Conservation (phyloP, 371 early-diverging fungal species). For the Aphelidium insulamus region DNA sequence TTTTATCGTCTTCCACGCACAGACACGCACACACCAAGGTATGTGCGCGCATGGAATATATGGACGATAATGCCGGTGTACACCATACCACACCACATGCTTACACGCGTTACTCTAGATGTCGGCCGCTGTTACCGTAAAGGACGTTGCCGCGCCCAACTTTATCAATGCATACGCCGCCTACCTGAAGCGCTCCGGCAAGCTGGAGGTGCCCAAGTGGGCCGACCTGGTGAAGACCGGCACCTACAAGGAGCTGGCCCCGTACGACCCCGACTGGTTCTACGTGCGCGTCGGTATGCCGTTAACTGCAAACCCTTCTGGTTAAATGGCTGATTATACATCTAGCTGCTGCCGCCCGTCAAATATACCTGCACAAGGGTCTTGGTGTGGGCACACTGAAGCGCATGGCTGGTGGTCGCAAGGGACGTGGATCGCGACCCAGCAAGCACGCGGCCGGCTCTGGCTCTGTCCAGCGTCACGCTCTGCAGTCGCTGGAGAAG, state of each 20-base stretch:
- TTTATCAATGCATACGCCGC: conserved; percentile 95
- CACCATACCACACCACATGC: no score
- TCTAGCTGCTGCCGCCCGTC: conserved; percentile 83
- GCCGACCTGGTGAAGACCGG: conserved; percentile 95
- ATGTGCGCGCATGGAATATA: no score
- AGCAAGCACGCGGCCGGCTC: conserved; percentile 72
- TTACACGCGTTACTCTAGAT: no score
- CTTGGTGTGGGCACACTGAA: conserved; percentile 88
- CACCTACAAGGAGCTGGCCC: conserved; percentile 84
- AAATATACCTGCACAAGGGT: conserved; percentile 84
- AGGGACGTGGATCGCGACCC: conserved; percentile 83
- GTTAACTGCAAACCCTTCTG: neutral
- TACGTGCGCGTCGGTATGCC: conserved; percentile 77
- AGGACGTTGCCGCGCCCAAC: conserved; percentile 85
- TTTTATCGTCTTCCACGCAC: no score
- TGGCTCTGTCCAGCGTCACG: conserved; percentile 83
- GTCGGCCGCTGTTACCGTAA: conserved; percentile 86
- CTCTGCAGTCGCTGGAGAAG: conserved; percentile 91
- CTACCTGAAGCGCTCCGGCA: conserved; percentile 91
- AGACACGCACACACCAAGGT: no score
- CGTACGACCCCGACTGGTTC: conserved; percentile 97
- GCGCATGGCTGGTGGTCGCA: conserved; percentile 76
- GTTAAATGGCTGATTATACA: conserved; percentile 2
- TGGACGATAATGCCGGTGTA: no score
- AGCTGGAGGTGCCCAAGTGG: conserved; percentile 95